phyloP scores from a whole-genome alignment of 768 basidiomycete species.

The Podaxis pistillaris region DNA sequence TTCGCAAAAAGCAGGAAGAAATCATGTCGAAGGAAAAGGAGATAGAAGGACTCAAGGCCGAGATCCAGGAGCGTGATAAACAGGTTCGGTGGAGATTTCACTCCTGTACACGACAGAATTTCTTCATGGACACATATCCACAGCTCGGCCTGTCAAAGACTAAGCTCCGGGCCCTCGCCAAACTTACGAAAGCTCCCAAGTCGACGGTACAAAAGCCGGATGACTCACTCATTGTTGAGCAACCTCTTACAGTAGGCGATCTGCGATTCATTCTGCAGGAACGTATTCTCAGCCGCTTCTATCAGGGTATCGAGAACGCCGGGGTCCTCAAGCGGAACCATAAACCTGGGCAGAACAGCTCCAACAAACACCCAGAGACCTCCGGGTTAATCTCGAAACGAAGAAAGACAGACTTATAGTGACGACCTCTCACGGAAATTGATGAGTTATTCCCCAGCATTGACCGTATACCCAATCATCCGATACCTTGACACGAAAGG shows the following conservation, averaged over 20 bases:
- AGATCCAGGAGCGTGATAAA: constrained; percentile 8
- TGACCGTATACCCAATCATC: background rate
- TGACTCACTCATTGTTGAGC: constrained; percentile 11
- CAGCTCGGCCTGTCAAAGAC: constrained; percentile 3
- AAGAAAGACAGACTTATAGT: constrained; percentile 6
- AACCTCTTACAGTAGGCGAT: constrained; percentile 2
- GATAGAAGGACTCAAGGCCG: constrained; percentile 2
- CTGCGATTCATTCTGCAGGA: background rate
- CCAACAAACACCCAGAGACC: background rate
- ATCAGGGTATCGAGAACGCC: constrained; percentile 8
- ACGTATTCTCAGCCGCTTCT: background rate
- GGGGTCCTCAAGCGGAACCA: background rate
- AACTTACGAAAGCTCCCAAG: background rate
- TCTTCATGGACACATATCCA: background rate
- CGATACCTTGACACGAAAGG: background rate
- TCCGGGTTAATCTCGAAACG: background rate
- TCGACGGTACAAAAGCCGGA: background rate
- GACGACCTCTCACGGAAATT: background rate
- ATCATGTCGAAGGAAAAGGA: constrained; percentile 1
- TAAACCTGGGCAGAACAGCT: background rate
- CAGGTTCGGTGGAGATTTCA: background rate
- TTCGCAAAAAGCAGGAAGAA: constrained; percentile 13
- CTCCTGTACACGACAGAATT: background rate
- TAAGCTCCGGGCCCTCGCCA: constrained; percentile 7
- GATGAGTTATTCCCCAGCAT: background rate